Percentiles rank a stretch among this genome's conserved stretches.
These are phyloP conservation scores for Suillus paluster DNA, from an alignment of 768 basidiomycete species.

Conservation along the genomic window DNA sequence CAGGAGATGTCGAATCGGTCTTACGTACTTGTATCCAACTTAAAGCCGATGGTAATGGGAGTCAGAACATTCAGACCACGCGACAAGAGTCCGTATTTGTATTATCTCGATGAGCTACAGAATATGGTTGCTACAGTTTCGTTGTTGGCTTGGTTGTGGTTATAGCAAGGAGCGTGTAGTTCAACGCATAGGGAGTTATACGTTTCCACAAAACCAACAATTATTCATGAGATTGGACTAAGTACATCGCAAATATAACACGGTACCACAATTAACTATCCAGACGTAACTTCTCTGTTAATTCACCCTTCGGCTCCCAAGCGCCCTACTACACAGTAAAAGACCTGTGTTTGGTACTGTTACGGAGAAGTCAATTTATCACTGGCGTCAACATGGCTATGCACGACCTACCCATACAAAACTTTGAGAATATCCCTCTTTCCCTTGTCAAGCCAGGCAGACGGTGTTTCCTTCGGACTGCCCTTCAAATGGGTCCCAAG, in stretches of 20 bases:
- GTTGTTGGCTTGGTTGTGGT: too few relatives aligned
- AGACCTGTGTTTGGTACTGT: background rate
- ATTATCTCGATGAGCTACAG: too few relatives aligned
- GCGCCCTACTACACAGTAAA: background rate
- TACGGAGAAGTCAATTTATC: background rate
- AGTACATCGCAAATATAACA: background rate
- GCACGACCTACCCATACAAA: background rate
- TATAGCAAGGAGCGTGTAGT: too few relatives aligned
- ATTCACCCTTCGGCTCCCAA: background rate
- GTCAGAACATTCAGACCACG: too few relatives aligned
- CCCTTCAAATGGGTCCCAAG: background rate
- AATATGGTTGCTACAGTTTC: too few relatives aligned
- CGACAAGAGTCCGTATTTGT: too few relatives aligned
- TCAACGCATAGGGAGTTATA: too few relatives aligned
- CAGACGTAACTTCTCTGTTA: background rate
- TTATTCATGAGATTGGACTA: background rate
- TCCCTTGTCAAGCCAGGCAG: background rate
- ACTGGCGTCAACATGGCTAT: background rate
- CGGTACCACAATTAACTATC: too few relatives aligned
- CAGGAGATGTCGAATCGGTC: too few relatives aligned
- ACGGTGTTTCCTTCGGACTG: background rate
- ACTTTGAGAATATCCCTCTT: background rate
- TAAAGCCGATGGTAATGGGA: too few relatives aligned
- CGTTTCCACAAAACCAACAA: background rate
- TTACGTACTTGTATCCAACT: too few relatives aligned